Percentiles rank a stretch among this genome's conserved stretches.
phyloP scores from a whole-genome alignment of 1,139 yeast genomes.

The Komagataea norvegica region DNA sequence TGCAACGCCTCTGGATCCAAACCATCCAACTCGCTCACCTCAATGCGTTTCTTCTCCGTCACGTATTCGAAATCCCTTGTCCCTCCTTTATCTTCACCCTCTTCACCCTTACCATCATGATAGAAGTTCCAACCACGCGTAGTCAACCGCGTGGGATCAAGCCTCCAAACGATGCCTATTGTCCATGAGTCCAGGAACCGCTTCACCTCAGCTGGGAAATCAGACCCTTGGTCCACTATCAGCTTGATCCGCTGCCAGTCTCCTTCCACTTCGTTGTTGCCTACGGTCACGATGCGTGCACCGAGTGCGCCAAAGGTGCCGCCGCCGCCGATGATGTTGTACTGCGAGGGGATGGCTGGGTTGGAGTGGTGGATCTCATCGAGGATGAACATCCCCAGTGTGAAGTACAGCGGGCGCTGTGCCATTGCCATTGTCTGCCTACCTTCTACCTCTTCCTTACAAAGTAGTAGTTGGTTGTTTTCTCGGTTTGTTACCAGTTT shows the following conservation, averaged over 20 bases:
- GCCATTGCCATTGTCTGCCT: neutral
- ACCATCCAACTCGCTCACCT: constrained; percentile 50
- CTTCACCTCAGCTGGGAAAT: constrained; percentile 55
- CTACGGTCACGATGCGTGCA: constrained; percentile 45
- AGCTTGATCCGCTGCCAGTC: constrained; percentile 51
- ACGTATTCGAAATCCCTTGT: constrained; percentile 57
- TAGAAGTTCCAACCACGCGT: constrained; percentile 71
- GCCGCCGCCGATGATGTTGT: constrained; percentile 79
- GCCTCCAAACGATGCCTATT: constrained; percentile 54
- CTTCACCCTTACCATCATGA: constrained; percentile 14
- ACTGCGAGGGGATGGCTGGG: constrained; percentile 37
- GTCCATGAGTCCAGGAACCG: constrained; percentile 53
- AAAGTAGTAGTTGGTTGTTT: no score
- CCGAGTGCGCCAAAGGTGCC: constrained; percentile 85
- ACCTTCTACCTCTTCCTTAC: neutral
- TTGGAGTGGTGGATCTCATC: constrained; percentile 71
- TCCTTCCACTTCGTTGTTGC: constrained; percentile 33
- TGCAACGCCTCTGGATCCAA: constrained; percentile 49
- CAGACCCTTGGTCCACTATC: constrained; percentile 74
- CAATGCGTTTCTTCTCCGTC: constrained; percentile 63
- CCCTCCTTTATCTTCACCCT: constrained; percentile 27
- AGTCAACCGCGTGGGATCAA: constrained; percentile 50
- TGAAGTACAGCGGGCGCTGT: constrained; percentile 14
- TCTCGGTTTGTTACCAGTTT: no score
- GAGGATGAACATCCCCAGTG: constrained; percentile 79